Conservation (phyloP, 1,284 basidiomycete species). For the Cerrena zonata region DNA sequence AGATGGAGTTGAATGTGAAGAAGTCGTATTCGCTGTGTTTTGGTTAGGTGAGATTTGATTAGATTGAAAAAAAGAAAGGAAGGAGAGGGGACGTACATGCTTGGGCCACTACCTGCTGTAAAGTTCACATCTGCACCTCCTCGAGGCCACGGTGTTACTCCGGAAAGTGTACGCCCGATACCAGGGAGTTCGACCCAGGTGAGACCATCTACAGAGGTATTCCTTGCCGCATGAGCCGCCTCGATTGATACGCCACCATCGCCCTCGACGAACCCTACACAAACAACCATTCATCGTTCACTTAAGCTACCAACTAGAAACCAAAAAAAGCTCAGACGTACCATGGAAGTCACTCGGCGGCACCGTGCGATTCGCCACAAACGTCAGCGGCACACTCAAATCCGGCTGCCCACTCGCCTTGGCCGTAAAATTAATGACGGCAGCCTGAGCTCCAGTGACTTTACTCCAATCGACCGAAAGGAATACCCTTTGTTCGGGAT, state of each 20-base stretch:
- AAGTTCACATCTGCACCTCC: slow-evolving; percentile 49
- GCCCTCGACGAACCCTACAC: slow-evolving; percentile 56
- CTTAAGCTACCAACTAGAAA: neutral
- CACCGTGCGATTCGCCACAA: slow-evolving; percentile 36
- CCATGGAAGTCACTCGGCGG: slow-evolving; percentile 44
- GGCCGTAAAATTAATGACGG: slow-evolving; percentile 44
- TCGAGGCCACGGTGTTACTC: slow-evolving; percentile 56
- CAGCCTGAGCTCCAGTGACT: slow-evolving; percentile 38
- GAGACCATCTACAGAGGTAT: slow-evolving; percentile 46
- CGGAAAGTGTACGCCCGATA: slow-evolving; percentile 54
- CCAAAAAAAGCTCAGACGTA: slow-evolving; percentile 16
- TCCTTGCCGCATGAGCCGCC: slow-evolving; percentile 51
- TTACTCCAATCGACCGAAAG: slow-evolving; percentile 57
- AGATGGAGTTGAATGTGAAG: slow-evolving; percentile 46
- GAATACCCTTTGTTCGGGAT: slow-evolving; percentile 52
- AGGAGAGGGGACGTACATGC: slow-evolving; percentile 33
- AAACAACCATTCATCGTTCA: neutral
- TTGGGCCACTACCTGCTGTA: slow-evolving; percentile 55
- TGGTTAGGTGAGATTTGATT: neutral
- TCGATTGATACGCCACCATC: slow-evolving; percentile 62
- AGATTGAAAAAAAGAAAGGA: neutral
- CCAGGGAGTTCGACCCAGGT: slow-evolving; percentile 56
- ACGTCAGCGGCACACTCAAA: slow-evolving; percentile 33
- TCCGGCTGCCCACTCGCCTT: slow-evolving; percentile 35
- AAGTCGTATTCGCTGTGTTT: slow-evolving; percentile 57